Base-by-base conservation (phyloP, 495 filamentous ascomycete genomes). In the Acidiella bohemica region DNA sequence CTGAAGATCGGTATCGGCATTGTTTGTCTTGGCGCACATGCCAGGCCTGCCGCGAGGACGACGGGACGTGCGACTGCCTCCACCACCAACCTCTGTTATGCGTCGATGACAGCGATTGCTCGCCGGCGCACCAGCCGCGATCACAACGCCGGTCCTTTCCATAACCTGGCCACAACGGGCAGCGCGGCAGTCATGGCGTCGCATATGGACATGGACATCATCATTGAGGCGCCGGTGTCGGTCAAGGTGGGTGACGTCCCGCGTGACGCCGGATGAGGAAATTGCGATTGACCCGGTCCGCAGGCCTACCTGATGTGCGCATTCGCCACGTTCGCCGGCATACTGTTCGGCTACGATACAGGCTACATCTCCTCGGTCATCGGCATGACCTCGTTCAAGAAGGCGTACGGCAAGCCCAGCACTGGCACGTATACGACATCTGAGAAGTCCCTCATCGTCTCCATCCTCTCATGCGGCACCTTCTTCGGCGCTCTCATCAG, bases 401-500 rank as follows among this genome's bases (percentile, higher is more conserved):
- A 60, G 8, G 51, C 58, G 21, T 73, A 72, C 26, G 61, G 55
- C 0, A 36, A 38, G 0, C 28, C 24, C 14, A 11, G 8, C 9
- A 29, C 32, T 3, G 72, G 70, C 46, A 62, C 64, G 16, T 49
- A 76, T 18, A 59, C 65, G 3, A 59, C 67, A 9, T 66, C 55
- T 32, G 58, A 61, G 29, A 70, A 72, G 48, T 76, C 74, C 5
- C 66, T 83, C 22, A 81, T 81, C 51, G 75, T 75, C 47, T 81
- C 78, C 20, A 81, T 84, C 50, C 69, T 83, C 16, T 83, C 80
- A 20, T 70, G 67, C 50, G 80, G 80, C 51, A 84, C 80, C 42
- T 83, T 84, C 69, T 77, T 82, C 46, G 80, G 80, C 47, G 76
- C 80, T 41, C 55, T 84, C 39, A 67, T 80, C 33, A 77, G 75